Base-by-base conservation (phyloP, 2,329 filamentous ascomycete genomes). In the Paraphoma chrysanthemicola region DNA sequence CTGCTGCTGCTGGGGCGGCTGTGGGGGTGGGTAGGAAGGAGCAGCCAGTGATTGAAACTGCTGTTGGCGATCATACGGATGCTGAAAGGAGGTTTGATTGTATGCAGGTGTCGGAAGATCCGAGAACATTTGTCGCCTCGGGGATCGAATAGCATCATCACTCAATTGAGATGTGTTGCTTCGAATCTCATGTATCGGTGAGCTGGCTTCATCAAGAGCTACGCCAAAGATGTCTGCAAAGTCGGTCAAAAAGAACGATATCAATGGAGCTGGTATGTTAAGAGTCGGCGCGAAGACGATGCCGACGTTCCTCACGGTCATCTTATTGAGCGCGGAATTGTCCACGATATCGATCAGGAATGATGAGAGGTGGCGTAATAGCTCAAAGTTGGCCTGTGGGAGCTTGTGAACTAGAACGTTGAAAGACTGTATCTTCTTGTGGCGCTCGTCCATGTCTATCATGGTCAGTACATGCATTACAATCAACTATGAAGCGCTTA, bases 231-330 rank as follows among this genome's bases (percentile, higher is more conserved):
- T 94, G 42, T 85, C 86, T 60, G 90, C 85, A 72, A 92, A 97
- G 70, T 98, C 93, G 62, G 95, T 93, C 55, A 99, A 83, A 76
- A 99, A 95, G 76, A 96, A 85, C 3, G 93, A 93, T 74, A 99
- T 97, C 10, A 99, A 90, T 0, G 94, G 93, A 0, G 93, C 93
- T 0, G 95, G 94, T 43, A 99, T 97, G 75, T 98, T 98, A 51
- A 99, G 84, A 0, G 95, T 98, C 0, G 95, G 95, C 14, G 95
- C 96, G 77, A 99, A 99, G 54, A 99, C 94, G 67, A 99, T 98
- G 62, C 95, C 94, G 52, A 99, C 80, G 71, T 99, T 99, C 64
- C 94, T 89, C 51, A 97, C 91, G 10, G 91, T 97, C 95, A 99
- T 99, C 83, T 97, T 98, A 81, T 99, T 99, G 60, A 90, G 82